These are phyloP conservation scores for Septoria linicola DNA, from an alignment of 2,329 filamentous ascomycete species.

Conservation along the genomic window DNA sequence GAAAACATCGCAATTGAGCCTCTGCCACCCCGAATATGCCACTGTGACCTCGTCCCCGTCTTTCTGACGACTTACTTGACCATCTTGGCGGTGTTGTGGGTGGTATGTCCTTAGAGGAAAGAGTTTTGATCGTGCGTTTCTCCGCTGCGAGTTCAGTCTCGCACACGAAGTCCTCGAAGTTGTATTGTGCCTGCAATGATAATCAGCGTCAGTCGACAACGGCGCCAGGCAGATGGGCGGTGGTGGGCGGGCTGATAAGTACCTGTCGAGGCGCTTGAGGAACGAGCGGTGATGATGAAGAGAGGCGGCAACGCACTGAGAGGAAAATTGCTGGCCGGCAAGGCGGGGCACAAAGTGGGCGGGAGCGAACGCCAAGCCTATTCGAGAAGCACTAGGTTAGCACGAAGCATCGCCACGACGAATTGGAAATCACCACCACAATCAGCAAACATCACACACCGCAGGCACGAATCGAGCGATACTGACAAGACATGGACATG, in stretches of 20 bases:
- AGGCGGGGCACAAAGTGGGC: too few species aligned
- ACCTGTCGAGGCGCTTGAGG: conserved; percentile 4
- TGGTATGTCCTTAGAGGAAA: conserved; percentile 14
- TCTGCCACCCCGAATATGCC: neutral
- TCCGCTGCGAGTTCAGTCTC: conserved; percentile 9
- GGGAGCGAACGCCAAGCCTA: too few species aligned
- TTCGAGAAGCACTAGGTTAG: too few species aligned
- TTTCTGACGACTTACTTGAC: conserved; percentile 69
- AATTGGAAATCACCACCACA: too few species aligned
- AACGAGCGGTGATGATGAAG: neutral
- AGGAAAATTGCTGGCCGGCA: too few species aligned
- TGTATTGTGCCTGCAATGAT: conserved; percentile 10
- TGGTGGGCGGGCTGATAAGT: neutral
- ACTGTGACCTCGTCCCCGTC: neutral
- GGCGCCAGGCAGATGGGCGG: neutral
- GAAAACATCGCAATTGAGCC: neutral
- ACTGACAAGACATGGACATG: too few species aligned
- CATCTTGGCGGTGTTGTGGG: conserved; percentile 78
- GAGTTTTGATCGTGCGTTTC: conserved; percentile 10
- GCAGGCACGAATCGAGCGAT: too few species aligned
- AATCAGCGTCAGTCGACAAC: conserved; percentile 6
- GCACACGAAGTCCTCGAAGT: conserved; percentile 13
- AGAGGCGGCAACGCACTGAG: neutral
- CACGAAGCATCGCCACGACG: too few species aligned
- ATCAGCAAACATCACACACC: too few species aligned